These are phyloP conservation scores for Entomophthora muscae DNA, from an alignment of 371 early-diverging fungal genomes.

Conservation along the genomic window DNA sequence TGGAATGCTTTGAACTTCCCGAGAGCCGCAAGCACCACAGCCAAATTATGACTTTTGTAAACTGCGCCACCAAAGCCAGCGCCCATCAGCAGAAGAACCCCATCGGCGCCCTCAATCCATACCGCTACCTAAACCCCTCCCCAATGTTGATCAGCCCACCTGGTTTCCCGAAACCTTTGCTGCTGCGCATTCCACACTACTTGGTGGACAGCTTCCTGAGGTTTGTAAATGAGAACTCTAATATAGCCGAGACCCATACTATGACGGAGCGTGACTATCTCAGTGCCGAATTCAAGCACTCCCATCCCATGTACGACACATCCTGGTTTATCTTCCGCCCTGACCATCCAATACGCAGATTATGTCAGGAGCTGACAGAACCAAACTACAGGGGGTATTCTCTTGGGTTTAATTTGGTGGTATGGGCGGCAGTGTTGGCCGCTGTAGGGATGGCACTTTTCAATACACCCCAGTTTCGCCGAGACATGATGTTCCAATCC, in stretches of 20 bases:
- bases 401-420: background rate
- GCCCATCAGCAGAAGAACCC: too few species aligned
- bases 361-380: background rate
- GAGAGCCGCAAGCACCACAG: too few species aligned
- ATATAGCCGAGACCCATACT: background rate
- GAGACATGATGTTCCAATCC: conserved; percentile 19
- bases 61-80: conserved; percentile 13
- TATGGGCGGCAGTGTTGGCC: too few species aligned
- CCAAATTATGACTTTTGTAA: conserved; percentile 16
- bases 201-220: too few species aligned
- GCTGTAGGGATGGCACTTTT: conserved; percentile 25
- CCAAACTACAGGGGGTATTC: background rate
- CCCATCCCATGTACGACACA: background rate
- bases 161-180: too few species aligned
- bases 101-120: too few species aligned
- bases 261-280: background rate
- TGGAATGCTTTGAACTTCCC: too few species aligned
- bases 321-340: background rate
- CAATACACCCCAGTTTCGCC: conserved; percentile 35
- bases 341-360: background rate
- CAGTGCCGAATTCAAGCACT: background rate
- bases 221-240: too few species aligned
- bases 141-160: too few species aligned
- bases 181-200: too few species aligned
- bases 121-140: too few species aligned